A percentile compares a stretch with the other conserved stretches of the same genome.
These are phyloP conservation scores for Gossypium rotundifolium DNA, from an alignment of 345 rosid genomes.

Conservation along the genomic window DNA sequence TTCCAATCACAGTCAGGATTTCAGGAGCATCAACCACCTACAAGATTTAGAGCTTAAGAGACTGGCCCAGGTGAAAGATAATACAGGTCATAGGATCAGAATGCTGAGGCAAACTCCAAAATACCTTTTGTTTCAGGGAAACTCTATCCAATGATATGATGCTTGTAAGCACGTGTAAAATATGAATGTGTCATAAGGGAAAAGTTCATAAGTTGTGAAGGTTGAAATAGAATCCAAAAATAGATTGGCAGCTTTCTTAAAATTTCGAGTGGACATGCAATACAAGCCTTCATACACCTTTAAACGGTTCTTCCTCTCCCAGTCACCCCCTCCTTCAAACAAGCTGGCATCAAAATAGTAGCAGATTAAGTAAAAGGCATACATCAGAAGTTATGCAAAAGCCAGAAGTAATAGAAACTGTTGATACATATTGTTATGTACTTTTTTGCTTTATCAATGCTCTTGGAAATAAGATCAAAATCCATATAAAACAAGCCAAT, in stretches of 20 bases:
- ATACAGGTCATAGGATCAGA: slow-evolving; percentile 2
- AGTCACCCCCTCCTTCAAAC: slow-evolving; percentile 99
- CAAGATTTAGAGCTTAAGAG: slow-evolving; percentile 13
- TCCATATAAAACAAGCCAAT: slow-evolving; percentile 93
- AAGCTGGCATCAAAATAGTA: slow-evolving; percentile 40
- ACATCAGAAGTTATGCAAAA: neutral
- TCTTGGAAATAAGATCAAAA: slow-evolving; percentile 85
- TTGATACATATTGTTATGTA: slow-evolving; percentile 23
- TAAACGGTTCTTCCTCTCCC: slow-evolving; percentile 98
- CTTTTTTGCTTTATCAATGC: slow-evolving; percentile 98
- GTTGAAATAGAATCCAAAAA: slow-evolving; percentile 97
- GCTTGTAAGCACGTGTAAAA: slow-evolving; percentile 92
- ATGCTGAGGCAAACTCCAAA: slow-evolving; percentile 2
- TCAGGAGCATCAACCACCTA: slow-evolving; percentile 99
- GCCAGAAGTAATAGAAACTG: slow-evolving; percentile 4
- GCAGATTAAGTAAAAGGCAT: slow-evolving; percentile 4
- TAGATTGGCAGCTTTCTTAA: slow-evolving; percentile 81
- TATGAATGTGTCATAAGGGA: slow-evolving; percentile 90
- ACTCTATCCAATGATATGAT: slow-evolving; percentile 94
- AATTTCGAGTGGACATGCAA: slow-evolving; percentile 86
- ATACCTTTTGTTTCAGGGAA: slow-evolving; percentile 93
- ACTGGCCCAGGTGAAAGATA: neutral
- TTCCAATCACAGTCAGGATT: slow-evolving; percentile 94
- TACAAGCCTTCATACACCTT: slow-evolving; percentile 96
- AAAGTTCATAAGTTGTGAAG: slow-evolving; percentile 93